These are phyloP conservation scores for Penicillium hesseltinei DNA, from an alignment of 2,329 filamentous ascomycete genomes.

Conservation along the genomic window DNA sequence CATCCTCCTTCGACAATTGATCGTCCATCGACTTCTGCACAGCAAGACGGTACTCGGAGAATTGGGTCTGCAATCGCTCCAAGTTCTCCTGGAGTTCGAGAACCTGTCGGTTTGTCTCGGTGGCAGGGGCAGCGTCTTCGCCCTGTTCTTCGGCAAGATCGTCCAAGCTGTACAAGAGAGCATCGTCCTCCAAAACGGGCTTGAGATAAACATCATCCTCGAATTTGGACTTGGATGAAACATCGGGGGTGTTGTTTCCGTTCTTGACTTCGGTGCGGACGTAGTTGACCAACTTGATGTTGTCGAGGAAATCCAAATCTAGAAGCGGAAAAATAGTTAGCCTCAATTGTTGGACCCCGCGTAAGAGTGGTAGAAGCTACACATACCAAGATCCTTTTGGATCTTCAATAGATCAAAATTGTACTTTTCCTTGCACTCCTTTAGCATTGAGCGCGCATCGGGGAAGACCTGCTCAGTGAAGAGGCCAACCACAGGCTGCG, in stretches of 20 bases:
- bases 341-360: constrained; percentile 16
- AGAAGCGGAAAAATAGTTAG: constrained; percentile 34
- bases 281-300: constrained; percentile 73
- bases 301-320: constrained; percentile 69
- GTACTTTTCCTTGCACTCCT: constrained; percentile 64
- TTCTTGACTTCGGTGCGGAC: constrained; percentile 49
- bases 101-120: constrained; percentile 47
- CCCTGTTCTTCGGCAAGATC: constrained; percentile 59
- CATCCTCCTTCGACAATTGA: constrained; percentile 60
- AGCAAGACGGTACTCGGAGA: constrained; percentile 63
- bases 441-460: constrained; percentile 64
- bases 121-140: constrained; percentile 26
- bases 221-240: constrained; percentile 63
- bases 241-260: constrained; percentile 50
- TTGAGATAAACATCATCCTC: constrained; percentile 78
- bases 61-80: constrained; percentile 59
- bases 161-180: constrained; percentile 81
- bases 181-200: constrained; percentile 84
- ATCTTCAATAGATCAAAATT: constrained; percentile 65
- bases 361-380: constrained; percentile 7
- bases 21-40: constrained; percentile 67
- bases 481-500: constrained; percentile 64
- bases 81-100: constrained; percentile 63
- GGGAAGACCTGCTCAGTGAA: constrained; percentile 66
- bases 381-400: constrained; percentile 52